Evolutionary conservation across 2,329 filamentous ascomycete genomes (phyloP), one percentile per base, ranked within the genome.

Genomic region (Penicillium occitanis): DNA sequence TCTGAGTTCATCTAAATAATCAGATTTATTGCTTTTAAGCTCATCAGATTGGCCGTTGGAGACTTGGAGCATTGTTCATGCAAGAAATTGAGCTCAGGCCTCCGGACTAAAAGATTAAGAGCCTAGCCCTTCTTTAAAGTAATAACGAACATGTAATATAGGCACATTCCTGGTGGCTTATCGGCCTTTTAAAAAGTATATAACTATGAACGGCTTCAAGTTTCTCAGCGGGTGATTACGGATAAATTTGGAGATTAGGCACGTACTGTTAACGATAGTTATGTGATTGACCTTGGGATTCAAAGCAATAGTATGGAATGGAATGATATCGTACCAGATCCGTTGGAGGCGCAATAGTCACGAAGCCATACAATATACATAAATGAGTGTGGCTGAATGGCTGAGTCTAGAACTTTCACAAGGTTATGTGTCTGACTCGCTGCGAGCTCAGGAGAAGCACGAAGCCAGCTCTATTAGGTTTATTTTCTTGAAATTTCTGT

Each of bases 61-160:
- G 19, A 8, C 25, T 37, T 22, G 33, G 11, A 25, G 19, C 8
- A 40, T 37, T 22, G 33, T 19, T 30, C 22, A 55, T 63, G 61
- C 35, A 33, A 42, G 40, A 42, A 40, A 63, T 19, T 63, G 61
- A 44, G 48, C 48, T 63, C 61, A 44, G 61, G 35, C 61, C 48
- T 30, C 35, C 44, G 2, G 25, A 55, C 48, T 44, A 44, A 22
- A 28, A 22, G 13, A 40, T 22, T 48, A 30, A 42, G 35, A 44
- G 46, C 35, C 46, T 53, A 55, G 44, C 33, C 30, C 28, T n/a
- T 53, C 35, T 22, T 22, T 37, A 22, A 19, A 55, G n/a, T 35
- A 22, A 55, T 55, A 55, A 55, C n/a, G 30, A 35, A 55, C 51
- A 55, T 22, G n/a, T 22, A 13, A 55, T 55, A 55, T 55, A 35